Conservation (phyloP, 805 yeast species). For the Wickerhamomyces hampshirensis region DNA sequence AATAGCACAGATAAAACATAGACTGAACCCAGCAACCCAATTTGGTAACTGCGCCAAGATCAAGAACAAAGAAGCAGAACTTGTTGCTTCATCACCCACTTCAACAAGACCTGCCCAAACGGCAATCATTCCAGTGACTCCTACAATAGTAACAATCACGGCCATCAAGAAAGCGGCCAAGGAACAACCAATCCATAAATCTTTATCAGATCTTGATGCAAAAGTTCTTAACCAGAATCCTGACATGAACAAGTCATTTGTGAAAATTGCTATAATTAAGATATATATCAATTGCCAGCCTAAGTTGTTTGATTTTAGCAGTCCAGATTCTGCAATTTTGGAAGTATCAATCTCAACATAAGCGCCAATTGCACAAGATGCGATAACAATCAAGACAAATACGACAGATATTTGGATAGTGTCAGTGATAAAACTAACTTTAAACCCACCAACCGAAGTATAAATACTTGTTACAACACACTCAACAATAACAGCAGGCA, state of each 20-base stretch:
- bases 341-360: slow-evolving; percentile 56
- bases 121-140: slow-evolving; percentile 80
- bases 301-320: slow-evolving; percentile 60
- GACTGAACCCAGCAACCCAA: slow-evolving; percentile 82
- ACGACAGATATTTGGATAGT: slow-evolving; percentile 78
- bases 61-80: slow-evolving; percentile 68
- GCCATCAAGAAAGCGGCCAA: slow-evolving; percentile 68
- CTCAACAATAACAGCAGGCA: slow-evolving; percentile 79
- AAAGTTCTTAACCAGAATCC: slow-evolving; percentile 95
- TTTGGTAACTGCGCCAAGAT: slow-evolving; percentile 68
- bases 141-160: slow-evolving; percentile 63
- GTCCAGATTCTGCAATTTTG: slow-evolving; percentile 57
- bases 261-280: slow-evolving; percentile 77
- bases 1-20: slow-evolving; percentile 66
- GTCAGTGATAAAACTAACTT: slow-evolving; percentile 83
- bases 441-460: slow-evolving; percentile 86
- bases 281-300: slow-evolving; percentile 92
- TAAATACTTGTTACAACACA: slow-evolving; percentile 84
- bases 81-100: slow-evolving; percentile 38
- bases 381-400: slow-evolving; percentile 58
- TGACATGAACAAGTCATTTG: slow-evolving; percentile 85
- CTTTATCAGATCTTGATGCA: slow-evolving; percentile 76
- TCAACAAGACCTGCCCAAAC: slow-evolving; percentile 79
- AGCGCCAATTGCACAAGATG: slow-evolving; percentile 74
- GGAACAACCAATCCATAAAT: slow-evolving; percentile 68